Evolutionary conservation across 2,329 filamentous ascomycete genomes (phyloP), one percentile per base, ranked within the genome.

Genomic region (Aureobasidium sp.): DNA sequence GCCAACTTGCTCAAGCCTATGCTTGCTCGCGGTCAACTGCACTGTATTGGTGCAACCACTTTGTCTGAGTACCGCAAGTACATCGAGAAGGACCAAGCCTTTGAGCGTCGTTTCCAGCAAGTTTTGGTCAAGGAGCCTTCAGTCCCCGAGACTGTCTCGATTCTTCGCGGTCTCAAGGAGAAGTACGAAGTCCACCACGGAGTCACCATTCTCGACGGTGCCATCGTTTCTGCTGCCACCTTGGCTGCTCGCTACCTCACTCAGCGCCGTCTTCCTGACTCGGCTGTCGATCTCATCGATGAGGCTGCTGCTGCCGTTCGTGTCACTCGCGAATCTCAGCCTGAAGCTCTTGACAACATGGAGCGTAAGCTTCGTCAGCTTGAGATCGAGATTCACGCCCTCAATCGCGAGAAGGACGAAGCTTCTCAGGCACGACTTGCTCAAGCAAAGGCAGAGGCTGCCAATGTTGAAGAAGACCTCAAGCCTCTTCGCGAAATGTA

Each of bases 161-260:
- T 99, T 71, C 87, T 99, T n/a, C 90, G 94, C 81, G 94, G 94
- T 72, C 80, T 99, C 66, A 99, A 97, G 80, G 93, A 97, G 75
- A 91, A 91, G 74, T 99, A 97, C 77, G 94, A 99, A 78, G 90
- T 96, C 55, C 94, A 99, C 76, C 94, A 99, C 75, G 92, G 93
- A 81, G 94, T 99, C 70, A 97, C 87, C 67, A 99, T 99, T 67
- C 86, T 93, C 47, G 94, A 99, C 71, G 91, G 87, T 70, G 94
- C 94, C 66, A 89, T 99, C 65, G 93, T 99, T 17, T 84, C 92
- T 55, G 85, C 94, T 5, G 90, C 94, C n/a, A 95, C 87, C 62
- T 84, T 99, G 58, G 94, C 94, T 15, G 90, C 93, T 52, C 88
- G 94, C 62, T 99, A 99, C 70, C 86, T 99, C 60, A 99, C 94